A percentile compares a stretch with the other conserved stretches of the same genome.
These are phyloP conservation scores for Cryptococcus hybrid DNA, from an alignment of 1,284 basidiomycete species.

Conservation along the genomic window DNA sequence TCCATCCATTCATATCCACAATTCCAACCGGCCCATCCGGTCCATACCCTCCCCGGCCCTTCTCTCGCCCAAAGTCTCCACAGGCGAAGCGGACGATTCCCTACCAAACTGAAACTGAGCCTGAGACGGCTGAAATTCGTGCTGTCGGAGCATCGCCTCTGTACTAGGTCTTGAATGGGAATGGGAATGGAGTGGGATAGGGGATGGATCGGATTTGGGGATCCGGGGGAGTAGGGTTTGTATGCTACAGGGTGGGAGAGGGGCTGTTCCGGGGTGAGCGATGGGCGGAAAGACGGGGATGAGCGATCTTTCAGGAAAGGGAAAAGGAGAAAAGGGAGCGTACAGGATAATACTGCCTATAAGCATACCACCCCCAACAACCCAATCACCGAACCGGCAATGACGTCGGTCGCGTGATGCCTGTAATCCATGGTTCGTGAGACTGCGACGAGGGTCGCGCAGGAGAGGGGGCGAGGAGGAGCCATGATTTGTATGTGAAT, in stretches of 20 bases:
- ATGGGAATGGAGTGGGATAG: conserved; percentile 7
- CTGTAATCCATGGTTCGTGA: conserved; percentile 68
- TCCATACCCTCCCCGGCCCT: too few relatives aligned
- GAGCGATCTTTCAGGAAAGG: neutral
- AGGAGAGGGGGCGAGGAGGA: conserved; percentile 70
- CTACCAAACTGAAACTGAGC: too few relatives aligned
- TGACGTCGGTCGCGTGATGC: conserved; percentile 44
- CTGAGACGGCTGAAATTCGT: neutral
- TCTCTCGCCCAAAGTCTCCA: too few relatives aligned
- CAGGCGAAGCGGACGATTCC: too few relatives aligned
- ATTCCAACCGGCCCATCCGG: too few relatives aligned
- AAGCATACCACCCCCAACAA: conserved; percentile 41
- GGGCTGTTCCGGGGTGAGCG: conserved; percentile 16
- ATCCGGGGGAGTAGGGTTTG: conserved; percentile 43
- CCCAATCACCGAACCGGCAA: conserved; percentile 42
- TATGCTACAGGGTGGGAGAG: conserved; percentile 27
- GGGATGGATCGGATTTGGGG: conserved; percentile 16
- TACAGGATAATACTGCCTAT: conserved; percentile 48
- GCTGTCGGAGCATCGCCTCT: neutral
- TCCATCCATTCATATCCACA: too few relatives aligned
- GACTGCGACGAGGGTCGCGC: conserved; percentile 78
- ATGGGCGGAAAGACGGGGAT: neutral
- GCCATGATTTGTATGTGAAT: conserved; percentile 82
- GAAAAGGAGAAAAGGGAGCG: conserved; percentile 6
- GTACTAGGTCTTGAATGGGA: neutral